Conservation (phyloP, 176 grass and related monocot species). For the Avena atlantica region DNA sequence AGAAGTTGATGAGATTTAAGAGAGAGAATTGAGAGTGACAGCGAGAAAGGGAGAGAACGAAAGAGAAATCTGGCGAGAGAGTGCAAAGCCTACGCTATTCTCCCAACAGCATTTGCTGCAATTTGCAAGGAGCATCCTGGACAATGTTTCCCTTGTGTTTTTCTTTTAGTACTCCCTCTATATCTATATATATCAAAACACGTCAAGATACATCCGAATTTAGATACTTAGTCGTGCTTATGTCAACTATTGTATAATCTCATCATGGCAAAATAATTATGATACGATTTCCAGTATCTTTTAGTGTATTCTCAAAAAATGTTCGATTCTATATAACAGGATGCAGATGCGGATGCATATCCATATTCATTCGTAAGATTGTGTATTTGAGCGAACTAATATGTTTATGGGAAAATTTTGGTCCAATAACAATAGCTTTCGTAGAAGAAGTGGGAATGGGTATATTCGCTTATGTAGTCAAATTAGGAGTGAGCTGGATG, state of each 20-base stretch:
- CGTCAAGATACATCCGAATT: too few relatives aligned
- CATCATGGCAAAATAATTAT: too few relatives aligned
- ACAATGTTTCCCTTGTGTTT: background rate
- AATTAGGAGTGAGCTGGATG: background rate
- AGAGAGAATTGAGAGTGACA: background rate
- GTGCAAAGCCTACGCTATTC: background rate
- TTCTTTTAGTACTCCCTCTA: too few relatives aligned
- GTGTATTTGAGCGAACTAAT: too few relatives aligned
- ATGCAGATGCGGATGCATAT: too few relatives aligned
- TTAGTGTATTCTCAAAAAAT: too few relatives aligned
- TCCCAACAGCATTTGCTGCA: background rate
- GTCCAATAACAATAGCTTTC: background rate
- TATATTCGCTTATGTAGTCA: background rate
- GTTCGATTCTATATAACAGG: too few relatives aligned
- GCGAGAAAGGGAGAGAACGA: background rate
- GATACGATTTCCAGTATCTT: too few relatives aligned
- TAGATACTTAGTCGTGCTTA: too few relatives aligned
- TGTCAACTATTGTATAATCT: background rate
- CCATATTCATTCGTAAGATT: too few relatives aligned
- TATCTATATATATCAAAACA: too few relatives aligned
- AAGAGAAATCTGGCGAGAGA: background rate
- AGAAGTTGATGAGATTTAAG: slow-evolving; percentile 48
- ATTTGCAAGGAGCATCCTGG: background rate
- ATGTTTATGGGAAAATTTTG: background rate
- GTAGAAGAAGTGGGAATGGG: too few relatives aligned